These are phyloP conservation scores for Chenopodium album DNA, from an alignment of 148 eudicot genomes.

Conservation along the genomic window DNA sequence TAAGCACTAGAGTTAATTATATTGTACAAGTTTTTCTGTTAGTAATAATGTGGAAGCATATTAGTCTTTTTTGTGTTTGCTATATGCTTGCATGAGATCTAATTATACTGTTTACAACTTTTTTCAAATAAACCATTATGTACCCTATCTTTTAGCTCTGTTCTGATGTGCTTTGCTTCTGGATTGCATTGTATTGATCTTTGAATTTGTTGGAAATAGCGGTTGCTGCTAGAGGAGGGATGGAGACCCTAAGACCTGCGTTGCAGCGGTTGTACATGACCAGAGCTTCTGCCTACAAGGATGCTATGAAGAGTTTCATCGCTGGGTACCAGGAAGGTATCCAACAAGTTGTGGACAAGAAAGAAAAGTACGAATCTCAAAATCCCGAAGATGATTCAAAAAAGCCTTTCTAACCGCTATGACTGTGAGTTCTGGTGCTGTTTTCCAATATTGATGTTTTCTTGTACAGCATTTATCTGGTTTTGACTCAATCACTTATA, in stretches of 20 bases:
- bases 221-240: slow-evolving; percentile 92
- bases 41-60: background rate
- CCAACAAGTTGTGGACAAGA: slow-evolving; percentile 70
- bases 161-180: slow-evolving; percentile 3
- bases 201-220: slow-evolving; percentile 37
- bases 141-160: background rate
- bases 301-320: slow-evolving; percentile 81
- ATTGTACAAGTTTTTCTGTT: too few relatives aligned
- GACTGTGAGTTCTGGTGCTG: slow-evolving; percentile 15
- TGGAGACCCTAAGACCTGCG: slow-evolving; percentile 86
- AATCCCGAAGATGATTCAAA: slow-evolving; percentile 37
- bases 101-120: background rate
- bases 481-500: background rate
- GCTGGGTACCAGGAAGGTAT: slow-evolving; percentile 90
- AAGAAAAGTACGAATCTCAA: slow-evolving; percentile 44
- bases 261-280: slow-evolving; percentile 91
- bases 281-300: slow-evolving; percentile 83
- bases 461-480: background rate
- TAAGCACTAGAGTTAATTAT: background rate
- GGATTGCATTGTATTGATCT: background rate
- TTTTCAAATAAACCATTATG: background rate
- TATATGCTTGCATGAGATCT: background rate
- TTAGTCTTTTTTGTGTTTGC: background rate
- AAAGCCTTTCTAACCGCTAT: slow-evolving; percentile 26
- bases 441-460: background rate